Conservation (phyloP, 2,329 filamentous ascomycete genomes). For the Gaeumannomyces tritici region DNA sequence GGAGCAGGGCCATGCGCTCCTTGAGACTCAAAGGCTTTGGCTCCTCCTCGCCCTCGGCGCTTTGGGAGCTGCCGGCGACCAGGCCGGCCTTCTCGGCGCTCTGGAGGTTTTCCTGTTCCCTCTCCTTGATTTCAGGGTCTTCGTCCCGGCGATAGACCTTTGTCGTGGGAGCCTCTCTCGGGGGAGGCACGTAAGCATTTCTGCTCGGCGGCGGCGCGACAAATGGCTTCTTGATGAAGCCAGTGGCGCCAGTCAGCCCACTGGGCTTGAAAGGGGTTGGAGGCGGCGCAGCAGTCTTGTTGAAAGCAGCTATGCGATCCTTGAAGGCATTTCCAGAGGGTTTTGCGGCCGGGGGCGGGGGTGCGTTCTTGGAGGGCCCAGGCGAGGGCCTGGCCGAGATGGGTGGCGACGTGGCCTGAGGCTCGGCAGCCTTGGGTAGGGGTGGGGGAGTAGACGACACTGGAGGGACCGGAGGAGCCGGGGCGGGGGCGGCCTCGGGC, state of each 20-base stretch:
- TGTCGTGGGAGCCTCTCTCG: conserved; percentile 57
- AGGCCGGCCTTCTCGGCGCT: conserved; percentile 61
- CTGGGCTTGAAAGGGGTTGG: conserved; percentile 82
- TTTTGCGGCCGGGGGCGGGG: conserved; percentile 65
- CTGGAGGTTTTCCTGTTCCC: conserved; percentile 55
- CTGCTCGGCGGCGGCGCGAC: conserved; percentile 90
- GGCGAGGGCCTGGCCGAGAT: conserved; percentile 27
- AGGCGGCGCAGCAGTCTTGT: conserved; percentile 77
- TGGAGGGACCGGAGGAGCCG: conserved; percentile 24
- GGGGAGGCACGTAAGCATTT: conserved; percentile 77
- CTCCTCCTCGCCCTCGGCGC: conserved; percentile 57
- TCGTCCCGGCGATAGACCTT: conserved; percentile 83
- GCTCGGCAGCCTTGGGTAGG: conserved; percentile 27
- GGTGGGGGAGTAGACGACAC: conserved; percentile 23
- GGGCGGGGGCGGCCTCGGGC: conserved; percentile 22
- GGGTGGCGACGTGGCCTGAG: conserved; percentile 23
- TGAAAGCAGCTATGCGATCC: conserved; percentile 95
- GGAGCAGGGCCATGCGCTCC: conserved; percentile 86
- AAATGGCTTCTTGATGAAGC: conserved; percentile 94
- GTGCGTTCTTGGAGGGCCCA: conserved; percentile 35
- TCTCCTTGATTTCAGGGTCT: conserved; percentile 62
- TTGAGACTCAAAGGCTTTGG: conserved; percentile 91
- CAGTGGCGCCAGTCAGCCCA: conserved; percentile 43
- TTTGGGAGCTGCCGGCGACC: conserved; percentile 30
- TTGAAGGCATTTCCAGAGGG: conserved; percentile 71